phyloP scores from a whole-genome alignment of 768 basidiomycete species.

The Clavaria fumosa region DNA sequence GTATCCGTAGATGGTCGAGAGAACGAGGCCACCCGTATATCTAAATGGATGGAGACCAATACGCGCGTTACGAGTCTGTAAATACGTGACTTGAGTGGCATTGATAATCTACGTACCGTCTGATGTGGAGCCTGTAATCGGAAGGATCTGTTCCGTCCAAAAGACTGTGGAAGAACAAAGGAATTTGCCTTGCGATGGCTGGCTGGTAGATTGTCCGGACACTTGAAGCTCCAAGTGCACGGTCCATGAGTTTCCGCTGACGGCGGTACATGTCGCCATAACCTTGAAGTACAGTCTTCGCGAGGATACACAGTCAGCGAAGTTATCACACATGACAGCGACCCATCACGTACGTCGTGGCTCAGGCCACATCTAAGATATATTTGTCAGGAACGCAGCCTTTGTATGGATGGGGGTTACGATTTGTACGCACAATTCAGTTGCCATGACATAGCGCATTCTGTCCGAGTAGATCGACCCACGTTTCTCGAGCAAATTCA shows the following conservation, averaged over 20 bases:
- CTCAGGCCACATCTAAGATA: background rate
- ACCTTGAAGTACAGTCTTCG: constrained; percentile 29
- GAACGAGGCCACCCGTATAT: constrained; percentile 43
- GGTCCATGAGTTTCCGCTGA: constrained; percentile 51
- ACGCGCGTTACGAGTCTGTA: no score
- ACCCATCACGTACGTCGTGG: background rate
- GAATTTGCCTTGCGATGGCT: background rate
- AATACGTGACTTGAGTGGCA: background rate
- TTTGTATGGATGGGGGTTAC: background rate
- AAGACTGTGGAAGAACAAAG: constrained; percentile 1
- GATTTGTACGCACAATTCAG: constrained; percentile 39
- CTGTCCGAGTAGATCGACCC: constrained; percentile 64
- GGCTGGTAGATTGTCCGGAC: constrained; percentile 1
- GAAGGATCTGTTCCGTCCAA: background rate
- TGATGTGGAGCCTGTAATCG: background rate
- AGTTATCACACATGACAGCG: background rate
- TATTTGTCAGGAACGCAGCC: background rate
- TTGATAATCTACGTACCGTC: background rate
- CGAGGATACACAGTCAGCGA: no score
- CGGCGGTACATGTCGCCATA: constrained; percentile 48
- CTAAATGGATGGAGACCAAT: constrained; percentile 12
- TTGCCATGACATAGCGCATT: constrained; percentile 48
- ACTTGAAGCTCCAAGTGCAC: constrained; percentile 32
- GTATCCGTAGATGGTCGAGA: constrained; percentile 51
- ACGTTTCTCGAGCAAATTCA: constrained; percentile 53